phyloP scores from a whole-genome alignment of 768 basidiomycete species.

The Tulasnella calospora region DNA sequence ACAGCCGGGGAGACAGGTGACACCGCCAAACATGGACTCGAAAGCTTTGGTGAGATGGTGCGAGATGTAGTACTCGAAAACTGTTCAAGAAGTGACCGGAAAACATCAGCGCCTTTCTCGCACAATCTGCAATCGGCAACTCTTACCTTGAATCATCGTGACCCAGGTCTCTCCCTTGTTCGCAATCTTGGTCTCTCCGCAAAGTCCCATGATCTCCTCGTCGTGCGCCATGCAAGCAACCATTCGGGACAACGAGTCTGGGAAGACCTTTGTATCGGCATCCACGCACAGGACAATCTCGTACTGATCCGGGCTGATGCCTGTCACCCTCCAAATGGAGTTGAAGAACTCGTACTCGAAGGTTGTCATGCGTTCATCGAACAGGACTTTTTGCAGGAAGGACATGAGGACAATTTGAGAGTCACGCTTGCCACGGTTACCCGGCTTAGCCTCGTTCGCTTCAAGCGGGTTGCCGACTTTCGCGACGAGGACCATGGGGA shows the following conservation, averaged over 20 bases:
- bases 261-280: constrained; percentile 98
- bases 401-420: constrained; percentile 96
- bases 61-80: constrained; percentile 99
- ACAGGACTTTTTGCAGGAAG: constrained; percentile 99
- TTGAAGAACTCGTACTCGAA: constrained; percentile 99
- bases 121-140: not conserved
- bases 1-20: constrained; percentile 98
- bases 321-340: constrained; percentile 90
- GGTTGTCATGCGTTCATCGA: constrained; percentile 99
- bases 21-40: constrained; percentile 99
- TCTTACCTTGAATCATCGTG: constrained; percentile 98
- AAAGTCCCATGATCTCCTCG: constrained; percentile 97
- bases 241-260: constrained; percentile 95
- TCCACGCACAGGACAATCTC: constrained; percentile 94
- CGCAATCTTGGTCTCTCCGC: constrained; percentile 99
- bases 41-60: constrained; percentile 99
- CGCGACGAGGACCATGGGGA: constrained; percentile 92
- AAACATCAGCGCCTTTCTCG: not conserved
- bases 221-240: constrained; percentile 95
- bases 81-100: constrained; percentile 41
- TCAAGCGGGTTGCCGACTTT: constrained; percentile 94
- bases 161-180: constrained; percentile 99
- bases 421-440: constrained; percentile 98
- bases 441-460: constrained; percentile 83
- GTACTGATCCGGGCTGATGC: constrained; percentile 92